Evolutionary conservation across 352 stramenopile genomes (phyloP), one percentile per base, ranked within the genome.

Genomic region (Globisporangium cystogenes): DNA sequence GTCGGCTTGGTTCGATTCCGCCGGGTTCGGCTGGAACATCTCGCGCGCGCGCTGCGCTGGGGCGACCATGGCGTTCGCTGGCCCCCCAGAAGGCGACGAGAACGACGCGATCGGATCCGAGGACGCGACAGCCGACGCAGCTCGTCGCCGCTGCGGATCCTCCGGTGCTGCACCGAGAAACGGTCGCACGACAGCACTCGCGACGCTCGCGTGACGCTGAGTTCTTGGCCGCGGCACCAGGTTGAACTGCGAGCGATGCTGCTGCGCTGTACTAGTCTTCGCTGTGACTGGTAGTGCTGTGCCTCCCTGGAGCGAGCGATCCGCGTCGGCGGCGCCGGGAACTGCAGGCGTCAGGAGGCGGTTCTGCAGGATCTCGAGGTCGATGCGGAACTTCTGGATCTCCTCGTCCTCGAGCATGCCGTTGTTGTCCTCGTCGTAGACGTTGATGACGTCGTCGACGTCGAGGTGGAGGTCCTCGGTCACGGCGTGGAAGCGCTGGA

Each of bases 351-450:
- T 49, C 33, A 86, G 72, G 8, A 78, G 74, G n/a, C 75, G 73
- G 43, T 86, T 84, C 48, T 91, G 81, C 12, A 91, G 41, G 51
- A 84, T 67, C 36, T 91, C 78, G 10, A 91, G 62, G 56, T 91
- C 81, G 29, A 79, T 64, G 15, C 75, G 69, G 53, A 91, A 88
- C 16, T 77, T 78, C 6, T 63, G 68, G n/a, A 91, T 65, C 47
- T 87, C 81, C 8, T 86, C 74, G 51, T 89, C 78, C 51, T 91
- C 77, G 5, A 91, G 67, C 61, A 80, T 87, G 12, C 81, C 81
- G 54, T 71, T 91, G 51, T 86, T 86, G 57, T 91, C 73, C 0
- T 72, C 82, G 55, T 91, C 81, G 60, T 91, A 91, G 20, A 91
- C 77, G 46, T 73, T 75, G 55, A 91, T 89, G 39, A 91, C 67